Evolutionary conservation across 495 filamentous ascomycete species (phyloP), one percentile per base, ranked within the genome.

Genomic region (Aspergillus biplanus): DNA sequence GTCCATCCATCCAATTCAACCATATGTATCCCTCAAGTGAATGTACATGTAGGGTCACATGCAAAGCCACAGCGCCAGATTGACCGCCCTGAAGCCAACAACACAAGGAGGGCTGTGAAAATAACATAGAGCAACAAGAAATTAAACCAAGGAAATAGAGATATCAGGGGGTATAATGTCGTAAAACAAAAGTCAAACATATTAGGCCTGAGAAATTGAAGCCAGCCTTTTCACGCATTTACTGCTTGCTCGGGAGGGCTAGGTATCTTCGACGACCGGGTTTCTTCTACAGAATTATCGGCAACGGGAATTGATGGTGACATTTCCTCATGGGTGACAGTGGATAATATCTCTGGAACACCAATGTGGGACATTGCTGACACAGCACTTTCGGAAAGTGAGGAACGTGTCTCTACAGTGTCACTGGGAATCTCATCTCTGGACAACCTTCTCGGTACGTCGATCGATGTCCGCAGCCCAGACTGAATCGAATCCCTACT

Each of bases 401-500:
- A 59, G 32, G 63, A 64, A 42, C 58, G 57, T 7, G 39, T 53
- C 13, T 62, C 59, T n/a, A 64, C 33, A 27, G 21, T 53, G n/a
- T 68, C 62, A 21, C 65, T 64, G 16, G 33, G 49, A 49, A 61
- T 64, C 58, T 60, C 63, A 33, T 70, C 64, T 32, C 9, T 34
- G 74, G 75, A 48, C 73, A 72, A 12, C 63, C 70, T 34, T n/a
- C 31, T 18, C 16, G 61, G 63, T 59, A 53, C 57, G 56, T 27
- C 72, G 59, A 44, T 54, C 33, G 18, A 69, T 64, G 31, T 69
- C 71, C 21, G 74, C 77, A 32, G 58, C 58, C 46, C 44, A 9
- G 61, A 63, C 15, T 44, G 46, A 9, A 74, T 64, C 0, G 75
- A 81, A 21, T 72, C 74, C 37, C 58, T 67, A 33, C 72, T 75